These are phyloP conservation scores for Debaryomycetaceae sp. DNA, from an alignment of 1,139 yeast species.

Conservation along the genomic window DNA sequence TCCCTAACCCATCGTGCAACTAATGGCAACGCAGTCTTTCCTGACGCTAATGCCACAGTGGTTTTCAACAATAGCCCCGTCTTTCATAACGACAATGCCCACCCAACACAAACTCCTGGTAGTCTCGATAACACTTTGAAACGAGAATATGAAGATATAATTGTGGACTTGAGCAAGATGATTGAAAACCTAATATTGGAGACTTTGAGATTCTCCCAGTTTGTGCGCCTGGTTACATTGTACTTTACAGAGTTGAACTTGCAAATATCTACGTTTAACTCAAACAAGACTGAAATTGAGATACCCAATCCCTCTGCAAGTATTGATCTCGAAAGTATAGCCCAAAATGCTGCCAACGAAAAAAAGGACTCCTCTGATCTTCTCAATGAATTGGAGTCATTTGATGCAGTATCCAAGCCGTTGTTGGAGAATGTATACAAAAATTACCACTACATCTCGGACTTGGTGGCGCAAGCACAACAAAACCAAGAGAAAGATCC, in stretches of 20 bases:
- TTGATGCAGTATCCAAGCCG: conserved; percentile 34
- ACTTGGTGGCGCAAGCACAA: conserved; percentile 15
- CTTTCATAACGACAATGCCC: conserved; percentile 23
- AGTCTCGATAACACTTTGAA: conserved; percentile 14
- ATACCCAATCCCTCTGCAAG: conserved; percentile 33
- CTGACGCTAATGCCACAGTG: conserved; percentile 21
- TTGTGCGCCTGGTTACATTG: conserved; percentile 25
- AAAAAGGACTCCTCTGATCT: conserved; percentile 19
- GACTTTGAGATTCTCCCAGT: conserved; percentile 33
- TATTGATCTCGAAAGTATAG: conserved; percentile 20
- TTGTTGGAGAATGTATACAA: conserved; percentile 26
- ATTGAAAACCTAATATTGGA: conserved; percentile 38
- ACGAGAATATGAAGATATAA: conserved; percentile 34
- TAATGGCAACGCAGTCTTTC: too few species aligned
- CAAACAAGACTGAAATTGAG: conserved; percentile 10
- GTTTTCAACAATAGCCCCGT: conserved; percentile 33
- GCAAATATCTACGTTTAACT: conserved; percentile 18
- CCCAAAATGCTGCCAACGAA: conserved; percentile 10
- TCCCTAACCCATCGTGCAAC: conserved; percentile 19
- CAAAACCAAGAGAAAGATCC: conserved; percentile 12
- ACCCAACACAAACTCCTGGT: conserved; percentile 4
- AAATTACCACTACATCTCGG: conserved; percentile 24
- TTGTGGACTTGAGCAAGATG: conserved; percentile 33
- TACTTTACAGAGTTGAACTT: conserved; percentile 26
- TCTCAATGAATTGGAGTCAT: conserved; percentile 29